Evolutionary conservation across 2,329 filamentous ascomycete species (phyloP).

Genomic region (Aspergillus luchuensis): DNA sequence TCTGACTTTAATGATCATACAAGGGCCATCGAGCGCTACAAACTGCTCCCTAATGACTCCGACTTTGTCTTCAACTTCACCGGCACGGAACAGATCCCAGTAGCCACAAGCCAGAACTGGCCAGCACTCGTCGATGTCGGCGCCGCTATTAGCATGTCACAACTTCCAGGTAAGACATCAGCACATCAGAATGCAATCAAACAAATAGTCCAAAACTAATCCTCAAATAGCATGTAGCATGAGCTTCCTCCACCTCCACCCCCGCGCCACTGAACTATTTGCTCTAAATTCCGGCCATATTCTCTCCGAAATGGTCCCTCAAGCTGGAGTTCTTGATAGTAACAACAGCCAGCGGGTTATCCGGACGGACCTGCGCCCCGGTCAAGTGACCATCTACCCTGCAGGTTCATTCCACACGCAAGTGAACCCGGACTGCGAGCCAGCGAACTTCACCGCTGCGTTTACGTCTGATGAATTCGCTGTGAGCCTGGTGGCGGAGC

Average conservation of each 20-base stretch:
- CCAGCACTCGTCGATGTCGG: slow-evolving; percentile 21
- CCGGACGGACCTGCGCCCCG: slow-evolving; percentile 17
- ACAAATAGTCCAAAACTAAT: background rate
- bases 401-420: slow-evolving; percentile 30
- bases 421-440: slow-evolving; percentile 30
- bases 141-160: slow-evolving; percentile 20
- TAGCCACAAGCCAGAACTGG: slow-evolving; percentile 26
- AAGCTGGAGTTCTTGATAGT: slow-evolving; percentile 17
- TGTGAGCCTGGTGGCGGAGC: slow-evolving; percentile 21
- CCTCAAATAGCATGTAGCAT: slow-evolving; percentile 25
- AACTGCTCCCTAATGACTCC: slow-evolving; percentile 24
- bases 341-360: slow-evolving; percentile 24
- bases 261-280: slow-evolving; percentile 29
- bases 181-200: too few relatives aligned
- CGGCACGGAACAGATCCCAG: slow-evolving; percentile 1
- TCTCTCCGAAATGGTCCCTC: slow-evolving; percentile 24
- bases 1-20: background rate
- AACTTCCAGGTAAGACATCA: slow-evolving; percentile 22
- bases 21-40: slow-evolving; percentile 26
- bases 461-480: slow-evolving; percentile 28
- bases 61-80: slow-evolving; percentile 28
- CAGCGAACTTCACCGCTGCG: slow-evolving; percentile 27
- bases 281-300: slow-evolving; percentile 22
- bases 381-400: slow-evolving; percentile 28
- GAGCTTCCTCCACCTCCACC: slow-evolving; percentile 29